Percentiles rank a stretch among this genome's conserved stretches.
These are phyloP conservation scores for Melaleuca alternifolia DNA, from an alignment of 345 rosid species.

Conservation along the genomic window DNA sequence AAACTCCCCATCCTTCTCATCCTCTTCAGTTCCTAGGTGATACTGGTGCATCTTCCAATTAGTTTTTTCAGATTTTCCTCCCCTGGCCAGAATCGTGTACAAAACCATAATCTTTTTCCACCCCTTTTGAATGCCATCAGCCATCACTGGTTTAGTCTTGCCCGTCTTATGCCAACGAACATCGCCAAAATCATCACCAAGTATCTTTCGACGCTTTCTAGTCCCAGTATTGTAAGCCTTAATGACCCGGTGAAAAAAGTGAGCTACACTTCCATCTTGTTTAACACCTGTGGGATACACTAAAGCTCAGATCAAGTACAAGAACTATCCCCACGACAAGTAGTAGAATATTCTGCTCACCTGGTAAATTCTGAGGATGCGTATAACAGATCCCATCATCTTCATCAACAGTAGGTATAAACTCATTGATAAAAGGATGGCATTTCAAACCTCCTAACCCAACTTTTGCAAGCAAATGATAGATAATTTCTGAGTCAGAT, in stretches of 20 bases:
- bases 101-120: conserved; percentile 97
- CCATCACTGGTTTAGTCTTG: conserved; percentile 62
- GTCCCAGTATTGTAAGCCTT: conserved; percentile 90
- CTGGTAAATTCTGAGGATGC: conserved; percentile 91
- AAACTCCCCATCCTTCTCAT: conserved; percentile 77
- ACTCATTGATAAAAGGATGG: conserved; percentile 79
- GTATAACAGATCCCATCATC: conserved; percentile 97
- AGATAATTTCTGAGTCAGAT: conserved; percentile 80
- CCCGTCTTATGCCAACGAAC: conserved; percentile 99
- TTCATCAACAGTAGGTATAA: conserved; percentile 65
- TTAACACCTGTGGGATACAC: conserved; percentile 42
- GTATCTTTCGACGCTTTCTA: conserved; percentile 87
- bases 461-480: conserved; percentile 74
- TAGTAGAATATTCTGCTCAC: conserved; percentile 15
- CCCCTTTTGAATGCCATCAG: conserved; percentile 74
- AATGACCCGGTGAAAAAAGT: conserved; percentile 81
- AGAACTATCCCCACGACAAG: not conserved
- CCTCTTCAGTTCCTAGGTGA: conserved; percentile 86
- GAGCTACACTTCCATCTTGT: conserved; percentile 68
- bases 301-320: not conserved
- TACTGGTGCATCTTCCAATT: conserved; percentile 99
- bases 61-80: conserved; percentile 75
- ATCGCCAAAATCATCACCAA: conserved; percentile 65
- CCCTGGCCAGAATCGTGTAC: conserved; percentile 34
- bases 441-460: conserved; percentile 30